Evolutionary conservation across 2,329 filamentous ascomycete genomes (phyloP), one percentile per base, ranked within the genome.

Genomic region (Cladorrhinum sp.): DNA sequence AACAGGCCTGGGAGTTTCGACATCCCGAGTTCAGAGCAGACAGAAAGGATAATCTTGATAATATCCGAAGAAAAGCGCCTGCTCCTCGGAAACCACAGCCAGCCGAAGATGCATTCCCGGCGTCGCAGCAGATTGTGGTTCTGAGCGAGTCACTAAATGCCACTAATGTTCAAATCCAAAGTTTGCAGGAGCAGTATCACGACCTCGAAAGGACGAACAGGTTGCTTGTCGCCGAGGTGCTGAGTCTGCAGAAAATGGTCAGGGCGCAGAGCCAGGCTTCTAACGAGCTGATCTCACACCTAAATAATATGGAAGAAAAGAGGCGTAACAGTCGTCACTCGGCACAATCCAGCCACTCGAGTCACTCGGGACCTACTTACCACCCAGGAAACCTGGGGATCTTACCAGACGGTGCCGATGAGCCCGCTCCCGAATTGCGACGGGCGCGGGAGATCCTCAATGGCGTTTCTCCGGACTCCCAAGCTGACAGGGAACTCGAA

Each of bases 1-100:
- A 53, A 29, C 70, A 95, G 90, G 86, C 89, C 12, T 96, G 91
- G 91, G 95, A 99, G 73, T 99, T 99, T 74, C 96, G 95, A 73
- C 95, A 99, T 71, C 93, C 93, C 12, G 92, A 96, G 70, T 99
- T 99, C 78, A 90, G 92, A 69, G 89, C 90, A 66, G 93, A 97
- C 76, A 96, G 93, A 76, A 97, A 97, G 75, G 92, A 97, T 72
- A 95, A 92, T 50, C 81, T 99, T 52, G 95, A 99, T 71, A 98
- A 97, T 68, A 99, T 99, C 70, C 87, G 92, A 69, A 85, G 95
- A 68, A 99, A 99, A 77, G 93, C 95, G 2, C 95, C 95, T 0
- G 92, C 93, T 1, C 91, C 93, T 2, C 83, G 93, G 66, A 98
- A 97, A 73, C 76, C 81, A 2, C 83, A 85, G 66, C 77, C 78